Percentiles rank a stretch among this genome's conserved stretches.
phyloP scores from a whole-genome alignment of 257 asterid genomes.

The Lycium ferocissimum region DNA sequence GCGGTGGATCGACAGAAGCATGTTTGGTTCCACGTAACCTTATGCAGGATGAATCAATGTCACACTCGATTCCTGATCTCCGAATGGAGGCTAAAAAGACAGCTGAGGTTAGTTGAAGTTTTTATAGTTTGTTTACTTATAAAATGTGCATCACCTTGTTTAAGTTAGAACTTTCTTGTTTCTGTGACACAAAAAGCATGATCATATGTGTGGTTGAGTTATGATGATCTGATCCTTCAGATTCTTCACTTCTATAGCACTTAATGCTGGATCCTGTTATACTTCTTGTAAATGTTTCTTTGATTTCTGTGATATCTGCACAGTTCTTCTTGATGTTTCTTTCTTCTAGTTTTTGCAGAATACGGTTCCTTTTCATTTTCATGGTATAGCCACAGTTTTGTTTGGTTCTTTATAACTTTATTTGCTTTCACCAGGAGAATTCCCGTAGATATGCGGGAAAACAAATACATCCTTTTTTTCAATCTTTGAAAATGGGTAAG shows the following conservation, averaged over 20 bases:
- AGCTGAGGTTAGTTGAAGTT: slow-evolving; percentile 69
- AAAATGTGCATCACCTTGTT: slow-evolving; percentile 14
- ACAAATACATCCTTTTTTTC: slow-evolving; percentile 92
- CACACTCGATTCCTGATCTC: slow-evolving; percentile 64
- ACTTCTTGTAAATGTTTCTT: slow-evolving; percentile 19
- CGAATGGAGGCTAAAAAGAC: slow-evolving; percentile 78
- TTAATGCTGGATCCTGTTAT: slow-evolving; percentile 19
- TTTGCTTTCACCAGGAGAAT: slow-evolving; percentile 66
- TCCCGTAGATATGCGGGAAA: slow-evolving; percentile 82
- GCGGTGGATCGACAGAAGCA: slow-evolving; percentile 48
- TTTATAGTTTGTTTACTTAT: slow-evolving; percentile 16
- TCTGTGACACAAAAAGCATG: neutral
- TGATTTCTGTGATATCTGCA: slow-evolving; percentile 13
- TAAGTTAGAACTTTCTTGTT: neutral
- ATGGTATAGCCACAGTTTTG: slow-evolving; percentile 9
- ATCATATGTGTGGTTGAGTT: slow-evolving; percentile 22
- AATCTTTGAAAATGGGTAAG: slow-evolving; percentile 67
- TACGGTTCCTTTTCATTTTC: slow-evolving; percentile 20
- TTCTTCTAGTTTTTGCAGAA: slow-evolving; percentile 26
- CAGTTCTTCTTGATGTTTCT: neutral
- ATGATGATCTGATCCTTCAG: slow-evolving; percentile 6
- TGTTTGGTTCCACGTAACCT: slow-evolving; percentile 53
- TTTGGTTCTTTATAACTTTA: slow-evolving; percentile 22
- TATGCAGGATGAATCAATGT: slow-evolving; percentile 54
- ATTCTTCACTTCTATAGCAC: slow-evolving; percentile 20